Conservation (phyloP, 129 eudicot genomes). For the Smallanthus sonchifolius region DNA sequence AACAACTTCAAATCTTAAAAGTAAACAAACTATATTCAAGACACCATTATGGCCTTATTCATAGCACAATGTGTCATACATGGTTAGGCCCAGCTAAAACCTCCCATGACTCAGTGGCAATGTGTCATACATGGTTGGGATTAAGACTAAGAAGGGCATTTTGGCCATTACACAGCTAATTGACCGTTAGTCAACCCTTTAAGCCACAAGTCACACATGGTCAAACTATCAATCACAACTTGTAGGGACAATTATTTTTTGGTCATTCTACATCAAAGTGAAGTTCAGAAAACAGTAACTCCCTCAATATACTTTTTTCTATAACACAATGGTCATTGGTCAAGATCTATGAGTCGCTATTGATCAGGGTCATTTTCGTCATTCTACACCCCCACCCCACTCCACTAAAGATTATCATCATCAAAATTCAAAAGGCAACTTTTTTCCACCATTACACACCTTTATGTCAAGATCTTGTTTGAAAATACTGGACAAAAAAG, state of each 20-base stretch:
- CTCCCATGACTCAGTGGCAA: conserved; percentile 24
- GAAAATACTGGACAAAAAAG: conserved; percentile 14
- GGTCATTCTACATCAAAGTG: conserved; percentile 5
- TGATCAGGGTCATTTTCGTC: conserved; percentile 38
- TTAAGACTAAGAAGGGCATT: neutral
- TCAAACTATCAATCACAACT: neutral
- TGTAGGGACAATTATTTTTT: neutral
- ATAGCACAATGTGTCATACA: conserved; percentile 21
- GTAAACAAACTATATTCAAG: no score
- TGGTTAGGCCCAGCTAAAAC: conserved; percentile 15
- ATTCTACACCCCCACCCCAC: conserved; percentile 16
- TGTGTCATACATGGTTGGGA: conserved; percentile 4
- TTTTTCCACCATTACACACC: conserved; percentile 23
- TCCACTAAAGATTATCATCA: conserved; percentile 27
- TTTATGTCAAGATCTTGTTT: conserved; percentile 31
- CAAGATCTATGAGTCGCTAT: conserved; percentile 19
- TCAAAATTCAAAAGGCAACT: conserved; percentile 38
- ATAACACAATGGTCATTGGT: conserved; percentile 23
- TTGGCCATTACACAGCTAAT: neutral
- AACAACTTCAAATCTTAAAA: no score
- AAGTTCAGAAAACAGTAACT: neutral
- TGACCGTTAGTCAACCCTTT: neutral
- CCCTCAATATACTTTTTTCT: conserved; percentile 14
- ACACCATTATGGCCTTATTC: neutral
- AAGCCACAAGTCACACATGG: neutral